These are phyloP conservation scores for Rasamsonia emersonii DNA, from an alignment of 2,329 filamentous ascomycete species.

Conservation along the genomic window DNA sequence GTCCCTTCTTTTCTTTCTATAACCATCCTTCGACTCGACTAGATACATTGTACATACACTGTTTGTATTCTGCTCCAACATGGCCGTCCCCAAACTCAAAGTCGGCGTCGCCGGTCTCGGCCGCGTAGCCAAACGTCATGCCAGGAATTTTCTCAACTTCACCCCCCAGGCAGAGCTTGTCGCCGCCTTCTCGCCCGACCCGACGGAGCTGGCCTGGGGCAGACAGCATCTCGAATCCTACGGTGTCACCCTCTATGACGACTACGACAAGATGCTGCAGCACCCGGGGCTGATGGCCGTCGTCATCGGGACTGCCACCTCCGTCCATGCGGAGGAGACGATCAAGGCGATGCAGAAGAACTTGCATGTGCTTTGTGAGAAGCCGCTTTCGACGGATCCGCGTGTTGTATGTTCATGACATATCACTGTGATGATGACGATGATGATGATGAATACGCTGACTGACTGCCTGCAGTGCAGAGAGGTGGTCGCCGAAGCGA, in stretches of 20 bases:
- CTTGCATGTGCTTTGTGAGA: slow-evolving; percentile 52
- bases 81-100: slow-evolving; percentile 34
- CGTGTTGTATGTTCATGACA: slow-evolving; percentile 43
- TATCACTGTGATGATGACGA: neutral
- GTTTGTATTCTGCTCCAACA: no score
- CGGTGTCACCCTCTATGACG: slow-evolving; percentile 45
- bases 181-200: slow-evolving; percentile 40
- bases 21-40: no score
- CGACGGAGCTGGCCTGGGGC: slow-evolving; percentile 43
- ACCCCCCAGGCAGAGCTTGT: slow-evolving; percentile 43
- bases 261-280: slow-evolving; percentile 51
- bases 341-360: slow-evolving; percentile 48
- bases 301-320: slow-evolving; percentile 47
- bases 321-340: slow-evolving; percentile 48
- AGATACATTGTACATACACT: no score
- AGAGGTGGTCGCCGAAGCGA: slow-evolving; percentile 32
- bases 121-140: slow-evolving; percentile 45
- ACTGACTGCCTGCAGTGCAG: neutral
- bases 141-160: slow-evolving; percentile 39
- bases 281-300: slow-evolving; percentile 48
- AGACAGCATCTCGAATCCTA: slow-evolving; percentile 41
- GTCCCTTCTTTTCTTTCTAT: no score
- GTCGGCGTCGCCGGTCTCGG: slow-evolving; percentile 43
- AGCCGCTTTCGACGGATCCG: slow-evolving; percentile 45
- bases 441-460: slow-evolving; percentile 7